phyloP scores from a whole-genome alignment of 345 rosid genomes.

The Eucalyptus pumila region DNA sequence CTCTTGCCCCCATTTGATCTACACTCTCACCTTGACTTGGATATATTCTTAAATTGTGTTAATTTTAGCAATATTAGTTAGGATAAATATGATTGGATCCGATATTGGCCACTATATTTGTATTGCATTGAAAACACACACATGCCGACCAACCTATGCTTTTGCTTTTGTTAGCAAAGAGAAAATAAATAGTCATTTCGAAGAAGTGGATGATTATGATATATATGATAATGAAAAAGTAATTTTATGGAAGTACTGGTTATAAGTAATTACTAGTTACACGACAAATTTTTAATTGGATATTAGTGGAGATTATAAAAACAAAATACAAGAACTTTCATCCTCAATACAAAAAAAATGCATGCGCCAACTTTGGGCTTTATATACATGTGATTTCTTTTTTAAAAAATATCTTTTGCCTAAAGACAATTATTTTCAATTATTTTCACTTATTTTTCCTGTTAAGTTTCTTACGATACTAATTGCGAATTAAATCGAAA shows the following conservation, averaged over 20 bases:
- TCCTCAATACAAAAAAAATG: not conserved
- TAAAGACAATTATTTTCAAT: not conserved
- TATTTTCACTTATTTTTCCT: not conserved
- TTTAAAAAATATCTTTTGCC: not conserved
- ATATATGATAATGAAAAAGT: not conserved
- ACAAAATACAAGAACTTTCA: not conserved
- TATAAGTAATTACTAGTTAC: not conserved
- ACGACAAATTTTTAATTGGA: not conserved
- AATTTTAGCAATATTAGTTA: not conserved
- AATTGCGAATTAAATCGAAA: not conserved
- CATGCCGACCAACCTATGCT: rapidly evolving
- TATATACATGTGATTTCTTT: not conserved
- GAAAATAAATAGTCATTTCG: not conserved
- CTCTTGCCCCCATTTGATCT: rapidly evolving
- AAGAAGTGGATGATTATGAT: not conserved
- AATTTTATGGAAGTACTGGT: not conserved
- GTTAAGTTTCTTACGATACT: not conserved
- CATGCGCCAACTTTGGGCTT: not conserved
- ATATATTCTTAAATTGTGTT: too few species aligned
- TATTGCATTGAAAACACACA: too few species aligned
- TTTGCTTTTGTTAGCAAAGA: not conserved
- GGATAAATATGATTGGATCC: not conserved
- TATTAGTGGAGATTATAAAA: not conserved
- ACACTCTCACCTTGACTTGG: rapidly evolving
- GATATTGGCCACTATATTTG: too few species aligned